Conservation (phyloP, 495 filamentous ascomycete species). For the Lasiosphaeria miniovina region DNA sequence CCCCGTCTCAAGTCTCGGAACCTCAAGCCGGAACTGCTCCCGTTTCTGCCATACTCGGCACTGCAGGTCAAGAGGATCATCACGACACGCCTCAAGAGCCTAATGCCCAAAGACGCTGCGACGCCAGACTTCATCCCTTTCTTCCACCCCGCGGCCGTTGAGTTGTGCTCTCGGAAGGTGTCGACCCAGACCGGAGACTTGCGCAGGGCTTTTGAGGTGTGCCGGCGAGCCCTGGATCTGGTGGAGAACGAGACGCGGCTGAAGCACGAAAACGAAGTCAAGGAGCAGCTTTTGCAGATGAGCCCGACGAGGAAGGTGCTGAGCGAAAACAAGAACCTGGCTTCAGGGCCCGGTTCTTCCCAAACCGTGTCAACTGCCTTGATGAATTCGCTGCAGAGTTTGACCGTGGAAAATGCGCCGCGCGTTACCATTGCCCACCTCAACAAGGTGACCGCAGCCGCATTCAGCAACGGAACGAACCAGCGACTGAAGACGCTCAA, state of each 20-base stretch:
- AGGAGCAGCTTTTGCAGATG: conserved; percentile 48
- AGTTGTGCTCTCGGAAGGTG: conserved; percentile 90
- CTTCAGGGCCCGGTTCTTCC: conserved; percentile 45
- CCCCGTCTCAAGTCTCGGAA: conserved; percentile 90
- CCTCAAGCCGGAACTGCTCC: conserved; percentile 82
- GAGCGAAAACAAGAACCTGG: conserved; percentile 43
- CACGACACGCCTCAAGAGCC: conserved; percentile 71
- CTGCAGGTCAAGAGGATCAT: conserved; percentile 86
- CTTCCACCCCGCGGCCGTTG: conserved; percentile 87
- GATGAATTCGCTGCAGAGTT: conserved; percentile 50
- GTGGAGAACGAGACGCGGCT: conserved; percentile 78
- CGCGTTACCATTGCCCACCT: conserved; percentile 86
- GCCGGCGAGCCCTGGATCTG: conserved; percentile 82
- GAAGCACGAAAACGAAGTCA: conserved; percentile 54
- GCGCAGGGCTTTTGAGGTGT: conserved; percentile 92
- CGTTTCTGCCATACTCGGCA: conserved; percentile 89
- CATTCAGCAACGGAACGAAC: conserved; percentile 78
- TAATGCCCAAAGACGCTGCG: conserved; percentile 52
- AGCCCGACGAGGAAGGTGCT: conserved; percentile 43
- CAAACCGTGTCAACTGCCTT: conserved; percentile 31
- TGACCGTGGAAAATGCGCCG: conserved; percentile 75
- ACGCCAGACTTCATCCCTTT: conserved; percentile 69
- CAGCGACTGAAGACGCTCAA: conserved; percentile 85
- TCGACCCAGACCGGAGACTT: conserved; percentile 90
- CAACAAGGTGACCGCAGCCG: conserved; percentile 79